phyloP scores from a whole-genome alignment of 345 rosid species.

The Boechera retrofracta region DNA sequence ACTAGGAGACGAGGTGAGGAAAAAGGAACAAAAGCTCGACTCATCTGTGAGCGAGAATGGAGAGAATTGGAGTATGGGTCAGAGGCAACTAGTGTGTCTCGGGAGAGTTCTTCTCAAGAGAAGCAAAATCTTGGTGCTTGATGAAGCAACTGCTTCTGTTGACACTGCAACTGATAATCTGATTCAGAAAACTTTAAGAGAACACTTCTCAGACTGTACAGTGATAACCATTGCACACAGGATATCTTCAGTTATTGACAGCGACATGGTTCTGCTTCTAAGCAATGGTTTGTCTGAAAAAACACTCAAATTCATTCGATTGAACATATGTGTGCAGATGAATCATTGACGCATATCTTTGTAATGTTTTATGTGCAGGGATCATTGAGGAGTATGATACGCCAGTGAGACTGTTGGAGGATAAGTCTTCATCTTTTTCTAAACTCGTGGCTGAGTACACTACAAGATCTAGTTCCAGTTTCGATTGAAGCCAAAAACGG shows the following conservation, averaged over 20 bases:
- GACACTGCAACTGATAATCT: conserved; percentile 86
- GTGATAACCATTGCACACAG: conserved; percentile 87
- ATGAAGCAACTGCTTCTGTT: conserved; percentile 93
- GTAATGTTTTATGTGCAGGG: conserved; percentile 51
- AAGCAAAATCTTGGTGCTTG: conserved; percentile 80
- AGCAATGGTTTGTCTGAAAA: conserved; percentile 58
- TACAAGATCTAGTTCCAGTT: conserved; percentile 60
- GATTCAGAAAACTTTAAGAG: conserved; percentile 73
- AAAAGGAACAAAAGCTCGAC: conserved; percentile 74
- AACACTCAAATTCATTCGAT: neutral
- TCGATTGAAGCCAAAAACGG: conserved; percentile 25
- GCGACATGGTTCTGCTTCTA: conserved; percentile 82
- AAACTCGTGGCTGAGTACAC: conserved; percentile 81
- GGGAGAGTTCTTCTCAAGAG: conserved; percentile 83
- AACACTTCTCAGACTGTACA: conserved; percentile 68
- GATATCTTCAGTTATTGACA: conserved; percentile 81
- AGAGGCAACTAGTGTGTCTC: conserved; percentile 83
- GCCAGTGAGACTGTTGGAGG: conserved; percentile 60
- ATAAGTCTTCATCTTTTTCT: conserved; percentile 74
- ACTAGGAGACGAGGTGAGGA: conserved; percentile 88
- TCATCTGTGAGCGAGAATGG: conserved; percentile 84
- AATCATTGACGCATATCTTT: neutral
- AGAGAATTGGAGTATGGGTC: conserved; percentile 97
- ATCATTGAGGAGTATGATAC: conserved; percentile 70
- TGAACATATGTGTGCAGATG: neutral